These are phyloP conservation scores for Tephrocybe sp. DNA, from an alignment of 768 basidiomycete species.

Conservation along the genomic window DNA sequence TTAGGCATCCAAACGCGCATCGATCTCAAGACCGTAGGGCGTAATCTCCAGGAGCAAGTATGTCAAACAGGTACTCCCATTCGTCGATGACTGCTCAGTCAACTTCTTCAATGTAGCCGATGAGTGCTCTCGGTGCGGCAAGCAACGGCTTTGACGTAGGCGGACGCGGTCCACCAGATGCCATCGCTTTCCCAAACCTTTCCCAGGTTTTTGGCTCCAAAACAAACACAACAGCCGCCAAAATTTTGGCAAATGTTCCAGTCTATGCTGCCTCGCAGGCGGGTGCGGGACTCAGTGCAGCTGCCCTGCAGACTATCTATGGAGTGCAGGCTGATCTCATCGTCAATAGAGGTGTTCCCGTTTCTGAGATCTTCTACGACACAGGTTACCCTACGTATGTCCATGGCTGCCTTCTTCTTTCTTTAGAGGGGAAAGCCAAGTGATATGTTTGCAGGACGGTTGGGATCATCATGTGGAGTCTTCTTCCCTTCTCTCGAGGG, in stretches of 20 bases:
- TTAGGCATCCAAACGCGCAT: constrained; percentile 47
- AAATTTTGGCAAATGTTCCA: constrained; percentile 33
- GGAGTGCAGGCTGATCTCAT: constrained; percentile 49
- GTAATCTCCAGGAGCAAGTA: constrained; percentile 59
- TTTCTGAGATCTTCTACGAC: no score
- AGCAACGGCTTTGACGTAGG: constrained; percentile 38
- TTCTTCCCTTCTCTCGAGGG: constrained; percentile 50
- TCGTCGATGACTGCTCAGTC: background rate
- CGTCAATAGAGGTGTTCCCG: no score
- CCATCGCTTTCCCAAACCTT: constrained; percentile 50
- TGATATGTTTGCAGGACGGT: no score
- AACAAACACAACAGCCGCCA: constrained; percentile 30
- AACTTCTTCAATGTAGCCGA: constrained; percentile 29
- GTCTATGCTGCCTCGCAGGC: constrained; percentile 43
- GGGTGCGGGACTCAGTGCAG: constrained; percentile 37
- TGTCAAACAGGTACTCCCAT: background rate
- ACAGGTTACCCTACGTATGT: no score
- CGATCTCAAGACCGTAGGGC: constrained; percentile 47
- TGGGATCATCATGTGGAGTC: constrained; percentile 56
- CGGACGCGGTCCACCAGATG: constrained; percentile 40
- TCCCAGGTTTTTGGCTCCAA: constrained; percentile 40
- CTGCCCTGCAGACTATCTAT: constrained; percentile 40
- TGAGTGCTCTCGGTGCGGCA: constrained; percentile 39
- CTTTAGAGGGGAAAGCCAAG: no score
- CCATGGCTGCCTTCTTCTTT: background rate